phyloP scores from a whole-genome alignment of 1,139 yeast species.

The Pneumocystis sp. region DNA sequence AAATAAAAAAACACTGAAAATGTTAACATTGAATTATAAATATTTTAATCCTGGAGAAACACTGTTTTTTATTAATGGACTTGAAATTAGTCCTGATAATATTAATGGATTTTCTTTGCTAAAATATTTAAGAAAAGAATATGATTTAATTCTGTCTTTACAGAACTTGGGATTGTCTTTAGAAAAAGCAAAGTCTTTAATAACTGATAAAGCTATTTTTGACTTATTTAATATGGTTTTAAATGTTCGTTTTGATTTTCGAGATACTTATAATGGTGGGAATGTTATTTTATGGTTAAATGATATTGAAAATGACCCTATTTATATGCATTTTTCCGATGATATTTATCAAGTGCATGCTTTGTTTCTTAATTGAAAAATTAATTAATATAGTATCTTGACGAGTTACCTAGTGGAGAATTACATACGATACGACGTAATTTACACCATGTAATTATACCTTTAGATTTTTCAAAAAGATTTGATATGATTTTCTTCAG shows the following conservation, averaged over 20 bases:
- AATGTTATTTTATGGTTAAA: slow-evolving; percentile 53
- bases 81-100: slow-evolving; percentile 17
- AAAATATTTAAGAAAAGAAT: slow-evolving; percentile 23
- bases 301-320: slow-evolving; percentile 49
- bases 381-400: slow-evolving; percentile 9
- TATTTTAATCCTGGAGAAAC: slow-evolving; percentile 23
- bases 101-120: slow-evolving; percentile 17
- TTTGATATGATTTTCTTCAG: slow-evolving; percentile 31
- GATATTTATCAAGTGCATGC: slow-evolving; percentile 10
- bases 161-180: slow-evolving; percentile 15
- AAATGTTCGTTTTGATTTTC: slow-evolving; percentile 30
- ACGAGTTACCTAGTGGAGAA: slow-evolving; percentile 33
- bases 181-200: slow-evolving; percentile 15
- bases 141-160: slow-evolving; percentile 16
- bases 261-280: slow-evolving; percentile 22
- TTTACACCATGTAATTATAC: slow-evolving; percentile 60
- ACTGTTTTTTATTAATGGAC: slow-evolving; percentile 27
- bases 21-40: slow-evolving; percentile 14
- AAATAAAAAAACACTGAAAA: neutral
- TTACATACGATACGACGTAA: slow-evolving; percentile 61
- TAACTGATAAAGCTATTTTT: slow-evolving; percentile 11
- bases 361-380: slow-evolving; percentile 2
- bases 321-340: slow-evolving; percentile 35
- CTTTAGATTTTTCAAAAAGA: slow-evolving; percentile 44
- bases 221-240: slow-evolving; percentile 11